Evolutionary conservation across 495 filamentous ascomycete species (phyloP), one percentile per base, ranked within the genome.

Genomic region (Sphaerosporella brunnea): DNA sequence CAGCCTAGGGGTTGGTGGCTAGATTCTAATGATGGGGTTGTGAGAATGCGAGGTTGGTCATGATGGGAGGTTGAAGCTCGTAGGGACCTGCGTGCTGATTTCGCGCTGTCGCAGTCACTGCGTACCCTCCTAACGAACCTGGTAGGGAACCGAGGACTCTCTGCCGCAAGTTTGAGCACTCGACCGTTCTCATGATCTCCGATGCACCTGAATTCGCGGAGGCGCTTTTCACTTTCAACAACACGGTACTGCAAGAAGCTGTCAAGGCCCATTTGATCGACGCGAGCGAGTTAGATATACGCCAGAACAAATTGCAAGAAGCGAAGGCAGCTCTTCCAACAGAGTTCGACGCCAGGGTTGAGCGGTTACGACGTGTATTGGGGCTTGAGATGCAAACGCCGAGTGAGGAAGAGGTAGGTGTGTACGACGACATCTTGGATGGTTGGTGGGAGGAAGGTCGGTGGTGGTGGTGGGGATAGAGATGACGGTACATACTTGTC

Each of bases 101-200:
- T 36, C 48, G 30, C 4, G 9, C 10, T 32, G 23, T n/a, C n/a
- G 20, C 47, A 60, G 57, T 60, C 41, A 32, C 57, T 3, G 57
- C 52, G 16, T 61, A 60, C 15, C 58, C 58, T 1, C 53, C 57
- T 9, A 51, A 54, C 23, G 24, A 60, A 3, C 47, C 58, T 9
- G 50, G 50, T 15, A 50, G 58, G 3, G 58, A 60, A 34, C 37
- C 53, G 9, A 37, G 45, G 10, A 56, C 58, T 0, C 54, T 59
- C 44, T 60, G 57, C 19, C 47, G 58, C 10, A 45, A 54, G 16
- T 43, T 61, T 41, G 42, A 60, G 52, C 68, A 69, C 46, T 53
- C 58, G 18, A 67, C 65, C 40, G 62, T 65, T 53, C 51, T 66
- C 62, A 69, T 71, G 61, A 40, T 68, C 49, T 60, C 61, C 42